Base-by-base conservation (phyloP, 108 stramenopile species). In the Nannochloropsis gaditana region DNA sequence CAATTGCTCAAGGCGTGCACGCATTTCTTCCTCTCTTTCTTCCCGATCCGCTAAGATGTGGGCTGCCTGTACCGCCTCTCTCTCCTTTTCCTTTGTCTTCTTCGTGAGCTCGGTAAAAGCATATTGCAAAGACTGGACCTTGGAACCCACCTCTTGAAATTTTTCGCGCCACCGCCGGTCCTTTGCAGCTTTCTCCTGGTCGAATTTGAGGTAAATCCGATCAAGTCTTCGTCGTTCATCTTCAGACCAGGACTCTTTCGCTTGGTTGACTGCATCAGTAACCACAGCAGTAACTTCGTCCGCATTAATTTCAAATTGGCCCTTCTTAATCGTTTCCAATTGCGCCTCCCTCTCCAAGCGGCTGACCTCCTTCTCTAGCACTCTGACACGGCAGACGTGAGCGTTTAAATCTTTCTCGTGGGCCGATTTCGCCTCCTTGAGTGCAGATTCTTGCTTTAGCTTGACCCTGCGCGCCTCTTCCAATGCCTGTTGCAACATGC, bases 81-180 rank as follows among this genome's bases (percentile, higher is more conserved):
- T 73, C 59, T 73, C 59, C 59, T 73, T 73, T n/a, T 73, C 59
- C 2, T 73, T 73, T 73, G 59, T 73, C 59, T 73, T 73, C 59
- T 15, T n/a, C 15, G 19, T 73, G 19, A 73, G 15, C 59, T 73
- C n/a, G 19, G 4, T 73, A n/a, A 73, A 73, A 4, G 59, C 8
- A 15, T 6, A 15, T n/a, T 73, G 59, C 59, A 73, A 73, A 3
- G n/a, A 73, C n/a, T 73, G 3, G 8, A 73, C 59, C n/a, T 73
- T 73, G 3, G 59, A 15, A 15, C 59, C 59, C 4, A 73, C 59
- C n/a, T 73, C 59, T 73, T 73, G 59, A 15, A 73, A 8, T 73
- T 73, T 73, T n/a, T 73, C 59, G 19, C 59, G 15, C 59, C 59
- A 73, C 6, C 59, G 59, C 6, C n/a, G 59, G 19, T 73, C 59